A percentile compares a stretch with the other conserved stretches of the same genome.
Evolutionary conservation across 108 stramenopile genomes (phyloP).

Genomic region (Cyclotella choctawhatcheeana): DNA sequence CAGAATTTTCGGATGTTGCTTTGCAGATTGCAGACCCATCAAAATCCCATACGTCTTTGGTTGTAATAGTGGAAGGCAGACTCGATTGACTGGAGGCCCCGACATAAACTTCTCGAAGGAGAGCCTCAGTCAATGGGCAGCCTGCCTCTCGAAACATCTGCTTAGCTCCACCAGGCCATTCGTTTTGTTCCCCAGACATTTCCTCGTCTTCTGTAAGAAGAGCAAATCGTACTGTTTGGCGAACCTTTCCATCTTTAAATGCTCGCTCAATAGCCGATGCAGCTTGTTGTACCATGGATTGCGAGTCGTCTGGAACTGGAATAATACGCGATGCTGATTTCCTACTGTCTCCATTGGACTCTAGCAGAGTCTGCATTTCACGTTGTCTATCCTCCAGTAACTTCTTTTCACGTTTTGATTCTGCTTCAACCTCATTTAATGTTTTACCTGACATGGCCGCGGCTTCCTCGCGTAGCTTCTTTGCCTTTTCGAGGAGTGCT

Average conservation of each 20-base stretch:
- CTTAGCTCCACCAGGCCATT: conserved; percentile 86
- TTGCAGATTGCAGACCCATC: conserved; percentile 80
- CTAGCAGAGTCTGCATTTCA: background rate
- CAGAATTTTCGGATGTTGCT: conserved; percentile 56
- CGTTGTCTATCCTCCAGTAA: conserved; percentile 26
- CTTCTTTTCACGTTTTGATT: conserved; percentile 56
- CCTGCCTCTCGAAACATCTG: conserved; percentile 88
- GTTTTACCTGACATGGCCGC: conserved; percentile 77
- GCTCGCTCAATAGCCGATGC: conserved; percentile 77
- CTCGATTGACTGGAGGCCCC: conserved; percentile 12
- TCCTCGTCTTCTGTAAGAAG: conserved; percentile 60
- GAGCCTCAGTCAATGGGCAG: conserved; percentile 63
- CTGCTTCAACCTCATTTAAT: conserved; percentile 71
- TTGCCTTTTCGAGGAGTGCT: conserved; percentile 63
- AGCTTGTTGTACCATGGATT: conserved; percentile 69
- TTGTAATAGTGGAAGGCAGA: conserved; percentile 55
- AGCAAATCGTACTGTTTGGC: conserved; percentile 83
- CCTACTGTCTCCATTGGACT: too few relatives aligned
- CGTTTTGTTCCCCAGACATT: conserved; percentile 58
- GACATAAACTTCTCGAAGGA: conserved; percentile 57
- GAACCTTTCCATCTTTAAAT: conserved; percentile 66
- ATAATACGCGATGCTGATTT: conserved; percentile 15
- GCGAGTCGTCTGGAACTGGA: conserved; percentile 60
- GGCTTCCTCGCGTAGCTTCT: conserved; percentile 72
- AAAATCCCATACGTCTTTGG: conserved; percentile 88